These are phyloP conservation scores for Colletotrichum euphorbiae DNA, from an alignment of 2,329 filamentous ascomycete genomes.

Conservation along the genomic window DNA sequence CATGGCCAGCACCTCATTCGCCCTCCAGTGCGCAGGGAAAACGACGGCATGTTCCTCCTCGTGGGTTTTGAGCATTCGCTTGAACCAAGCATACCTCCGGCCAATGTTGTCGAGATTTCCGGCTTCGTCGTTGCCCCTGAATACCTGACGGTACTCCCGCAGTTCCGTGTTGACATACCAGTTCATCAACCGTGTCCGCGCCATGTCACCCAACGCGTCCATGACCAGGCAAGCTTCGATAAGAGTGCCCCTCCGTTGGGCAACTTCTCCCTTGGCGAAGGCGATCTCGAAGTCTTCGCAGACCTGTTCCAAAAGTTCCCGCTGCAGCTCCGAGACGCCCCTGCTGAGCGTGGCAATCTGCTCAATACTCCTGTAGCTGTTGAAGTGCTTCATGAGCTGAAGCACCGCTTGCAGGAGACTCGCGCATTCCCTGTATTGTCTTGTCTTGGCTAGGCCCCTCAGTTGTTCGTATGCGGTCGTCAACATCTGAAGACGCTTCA, in stretches of 20 bases:
- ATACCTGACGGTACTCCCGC: conserved; percentile 94
- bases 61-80: conserved; percentile 93
- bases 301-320: conserved; percentile 94
- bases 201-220: conserved; percentile 92
- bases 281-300: conserved; percentile 98
- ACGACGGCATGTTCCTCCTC: conserved; percentile 92
- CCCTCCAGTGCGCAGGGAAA: conserved; percentile 89
- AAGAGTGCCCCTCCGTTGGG: conserved; percentile 75
- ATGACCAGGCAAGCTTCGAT: conserved; percentile 92
- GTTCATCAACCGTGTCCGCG: conserved; percentile 82
- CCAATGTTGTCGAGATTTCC: conserved; percentile 97
- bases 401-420: conserved; percentile 94
- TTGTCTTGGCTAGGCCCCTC: conserved; percentile 80
- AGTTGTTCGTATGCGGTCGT: conserved; percentile 99
- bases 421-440: conserved; percentile 95
- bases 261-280: conserved; percentile 89
- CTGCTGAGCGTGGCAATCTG: conserved; percentile 94
- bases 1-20: conserved; percentile 89
- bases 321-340: conserved; percentile 92
- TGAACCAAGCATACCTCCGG: conserved; percentile 95
- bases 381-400: conserved; percentile 98
- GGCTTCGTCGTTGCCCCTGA: conserved; percentile 95
- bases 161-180: conserved; percentile 99
- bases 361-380: conserved; percentile 96
- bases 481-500: conserved; percentile 98